Percentiles rank a stretch among this genome's conserved stretches.
These are phyloP conservation scores for Apium graveolens DNA, from an alignment of 129 eudicot species.

Conservation along the genomic window DNA sequence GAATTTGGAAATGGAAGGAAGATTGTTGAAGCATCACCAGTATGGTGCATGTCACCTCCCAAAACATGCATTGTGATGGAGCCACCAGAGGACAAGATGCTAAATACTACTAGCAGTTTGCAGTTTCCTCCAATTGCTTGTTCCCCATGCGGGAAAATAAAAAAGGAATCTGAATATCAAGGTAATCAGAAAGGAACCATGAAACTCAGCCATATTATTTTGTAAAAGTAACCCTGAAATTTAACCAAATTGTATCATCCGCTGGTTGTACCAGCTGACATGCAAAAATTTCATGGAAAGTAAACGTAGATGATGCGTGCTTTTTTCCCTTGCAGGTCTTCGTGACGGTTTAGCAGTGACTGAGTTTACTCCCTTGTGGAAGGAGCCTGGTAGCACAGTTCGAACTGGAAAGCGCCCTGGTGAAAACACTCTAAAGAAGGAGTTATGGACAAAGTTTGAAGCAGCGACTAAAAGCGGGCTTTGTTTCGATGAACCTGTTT, in stretches of 20 bases:
- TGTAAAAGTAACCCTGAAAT: slow-evolving; percentile 13
- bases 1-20: slow-evolving; percentile 33
- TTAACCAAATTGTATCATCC: slow-evolving; percentile 31
- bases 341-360: slow-evolving; percentile 17
- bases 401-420: slow-evolving; percentile 66
- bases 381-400: slow-evolving; percentile 38
- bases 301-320: not conserved
- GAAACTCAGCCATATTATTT: slow-evolving; percentile 35
- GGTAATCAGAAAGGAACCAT: slow-evolving; percentile 11
- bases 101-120: slow-evolving; percentile 7
- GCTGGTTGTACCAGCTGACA: not conserved
- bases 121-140: slow-evolving; percentile 12
- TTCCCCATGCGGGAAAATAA: slow-evolving; percentile 18
- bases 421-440: slow-evolving; percentile 91
- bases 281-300: not conserved
- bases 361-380: slow-evolving; percentile 67
- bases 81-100: slow-evolving; percentile 44
- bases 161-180: slow-evolving; percentile 13
- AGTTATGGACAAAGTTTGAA: slow-evolving; percentile 85
- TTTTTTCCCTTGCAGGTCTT: slow-evolving; percentile 12
- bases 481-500: slow-evolving; percentile 18
- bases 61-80: slow-evolving; percentile 78
- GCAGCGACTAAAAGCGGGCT: slow-evolving; percentile 47
- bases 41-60: slow-evolving; percentile 81
- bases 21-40: slow-evolving; percentile 59